Percentiles rank a stretch among this genome's conserved stretches.
These are phyloP conservation scores for Moesziomyces sp. DNA, from an alignment of 1,284 basidiomycete genomes.

Conservation along the genomic window DNA sequence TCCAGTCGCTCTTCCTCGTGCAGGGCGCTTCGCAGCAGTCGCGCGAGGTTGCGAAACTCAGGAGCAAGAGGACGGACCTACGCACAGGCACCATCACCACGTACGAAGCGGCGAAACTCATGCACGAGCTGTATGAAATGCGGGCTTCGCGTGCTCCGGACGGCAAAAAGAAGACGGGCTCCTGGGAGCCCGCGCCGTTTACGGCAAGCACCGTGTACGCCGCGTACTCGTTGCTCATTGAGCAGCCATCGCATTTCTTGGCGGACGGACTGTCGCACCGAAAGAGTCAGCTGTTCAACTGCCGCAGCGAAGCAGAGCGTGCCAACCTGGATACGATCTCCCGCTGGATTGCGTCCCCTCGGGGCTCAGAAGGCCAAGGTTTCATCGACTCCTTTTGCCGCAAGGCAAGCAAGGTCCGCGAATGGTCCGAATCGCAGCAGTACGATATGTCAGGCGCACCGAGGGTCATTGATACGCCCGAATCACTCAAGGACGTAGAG, in stretches of 20 bases:
- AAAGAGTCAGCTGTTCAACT: conserved; percentile 74
- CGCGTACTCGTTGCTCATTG: conserved; percentile 80
- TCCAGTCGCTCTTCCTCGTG: conserved; percentile 41
- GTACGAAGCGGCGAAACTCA: conserved; percentile 31
- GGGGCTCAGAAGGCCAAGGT: conserved; percentile 20
- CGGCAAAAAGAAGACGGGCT: neutral
- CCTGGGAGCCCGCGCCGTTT: conserved; percentile 1
- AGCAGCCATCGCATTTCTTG: conserved; percentile 75
- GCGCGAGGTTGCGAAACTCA: conserved; percentile 1
- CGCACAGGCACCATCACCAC: conserved; percentile 41
- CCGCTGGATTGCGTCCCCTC: conserved; percentile 71
- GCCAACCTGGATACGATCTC: conserved; percentile 73
- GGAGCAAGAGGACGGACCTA: conserved; percentile 25
- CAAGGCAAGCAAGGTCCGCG: conserved; percentile 53
- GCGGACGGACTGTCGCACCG: conserved; percentile 74
- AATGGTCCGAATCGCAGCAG: conserved; percentile 67
- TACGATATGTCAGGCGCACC: conserved; percentile 75
- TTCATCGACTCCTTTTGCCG: conserved; percentile 64
- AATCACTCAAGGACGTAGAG: conserved; percentile 11
- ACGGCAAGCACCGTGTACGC: conserved; percentile 72
- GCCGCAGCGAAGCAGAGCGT: conserved; percentile 77
- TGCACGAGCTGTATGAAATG: conserved; percentile 18
- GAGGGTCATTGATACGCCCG: conserved; percentile 63
- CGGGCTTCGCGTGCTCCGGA: neutral
- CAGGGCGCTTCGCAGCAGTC: conserved; percentile 6